Evolutionary conservation across 2,329 filamentous ascomycete genomes (phyloP).

Genomic region (Fusarium piperis): DNA sequence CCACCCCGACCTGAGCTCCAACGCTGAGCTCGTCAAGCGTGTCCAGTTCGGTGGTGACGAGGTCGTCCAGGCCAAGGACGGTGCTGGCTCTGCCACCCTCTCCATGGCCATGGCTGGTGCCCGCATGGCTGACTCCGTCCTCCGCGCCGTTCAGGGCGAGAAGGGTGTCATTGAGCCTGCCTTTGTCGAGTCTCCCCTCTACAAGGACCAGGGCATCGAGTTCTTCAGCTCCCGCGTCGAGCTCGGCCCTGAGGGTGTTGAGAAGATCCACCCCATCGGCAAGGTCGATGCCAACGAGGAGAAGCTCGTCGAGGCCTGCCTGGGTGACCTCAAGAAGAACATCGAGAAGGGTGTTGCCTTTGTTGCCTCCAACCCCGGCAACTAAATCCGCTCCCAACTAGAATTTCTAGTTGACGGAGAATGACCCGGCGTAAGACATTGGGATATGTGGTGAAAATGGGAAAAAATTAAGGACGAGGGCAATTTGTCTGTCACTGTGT

Average conservation of each 20-base stretch:
- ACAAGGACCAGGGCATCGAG: constrained; percentile 97
- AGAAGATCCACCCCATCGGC: constrained; percentile 91
- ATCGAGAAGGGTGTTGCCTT: constrained; percentile 86
- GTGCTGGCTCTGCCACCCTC: constrained; percentile 94
- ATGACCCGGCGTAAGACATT: constrained; percentile 1
- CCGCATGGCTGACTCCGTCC: constrained; percentile 86
- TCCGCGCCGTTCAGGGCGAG: constrained; percentile 92
- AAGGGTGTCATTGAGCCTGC: constrained; percentile 96
- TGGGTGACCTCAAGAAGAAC: constrained; percentile 91
- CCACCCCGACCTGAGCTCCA: constrained; percentile 83
- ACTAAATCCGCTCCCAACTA: constrained; percentile 55
- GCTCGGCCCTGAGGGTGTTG: constrained; percentile 94
- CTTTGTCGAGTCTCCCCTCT: constrained; percentile 95
- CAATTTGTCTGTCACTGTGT: constrained; percentile 22
- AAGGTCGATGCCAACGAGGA: constrained; percentile 86
- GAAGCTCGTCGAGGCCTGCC: constrained; percentile 86
- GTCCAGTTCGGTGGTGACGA: constrained; percentile 99
- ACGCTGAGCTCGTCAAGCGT: constrained; percentile 85
- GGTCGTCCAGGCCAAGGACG: constrained; percentile 99
- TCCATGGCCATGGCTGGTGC: constrained; percentile 98
- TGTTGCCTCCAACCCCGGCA: constrained; percentile 67
- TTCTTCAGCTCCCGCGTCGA: constrained; percentile 98
- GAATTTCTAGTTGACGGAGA: constrained; percentile 2
- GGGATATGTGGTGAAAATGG: constrained; percentile 27
- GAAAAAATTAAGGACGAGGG: constrained; percentile 24